Evolutionary conservation across 805 yeast genomes (phyloP).

Genomic region (Blastobotrys peoriensis): DNA sequence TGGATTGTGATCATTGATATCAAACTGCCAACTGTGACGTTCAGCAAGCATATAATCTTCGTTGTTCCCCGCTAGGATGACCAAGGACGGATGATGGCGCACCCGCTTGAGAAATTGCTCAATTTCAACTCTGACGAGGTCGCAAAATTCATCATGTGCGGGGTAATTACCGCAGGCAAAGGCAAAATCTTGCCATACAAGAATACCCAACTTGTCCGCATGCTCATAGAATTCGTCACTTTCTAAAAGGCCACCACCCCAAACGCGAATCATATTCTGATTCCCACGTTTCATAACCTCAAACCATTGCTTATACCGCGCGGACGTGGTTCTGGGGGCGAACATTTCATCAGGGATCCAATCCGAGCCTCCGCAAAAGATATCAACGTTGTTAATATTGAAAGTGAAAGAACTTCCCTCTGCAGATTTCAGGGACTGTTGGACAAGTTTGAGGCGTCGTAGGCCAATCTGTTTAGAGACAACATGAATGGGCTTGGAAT

Average conservation of each 20-base stretch:
- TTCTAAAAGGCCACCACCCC: constrained; percentile 47
- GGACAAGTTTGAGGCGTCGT: constrained; percentile 36
- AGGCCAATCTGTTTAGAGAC: constrained; percentile 30
- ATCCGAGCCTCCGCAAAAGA: constrained; percentile 36
- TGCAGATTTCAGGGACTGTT: constrained; percentile 28
- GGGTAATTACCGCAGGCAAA: constrained; percentile 52
- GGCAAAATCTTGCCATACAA: constrained; percentile 51
- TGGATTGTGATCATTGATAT: constrained; percentile 9
- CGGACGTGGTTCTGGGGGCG: constrained; percentile 27
- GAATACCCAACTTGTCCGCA: constrained; percentile 38
- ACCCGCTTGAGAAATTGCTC: constrained; percentile 36
- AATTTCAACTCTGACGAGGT: constrained; percentile 35
- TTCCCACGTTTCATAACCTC: constrained; percentile 33
- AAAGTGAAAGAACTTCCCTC: constrained; percentile 37
- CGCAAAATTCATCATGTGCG: constrained; percentile 32
- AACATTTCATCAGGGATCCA: constrained; percentile 45
- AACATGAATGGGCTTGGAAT: constrained; percentile 1
- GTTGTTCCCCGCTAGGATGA: constrained; percentile 38
- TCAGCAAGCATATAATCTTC: constrained; percentile 43
- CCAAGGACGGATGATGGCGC: constrained; percentile 29
- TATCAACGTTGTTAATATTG: constrained; percentile 34
- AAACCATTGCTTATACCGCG: constrained; percentile 34
- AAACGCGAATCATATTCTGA: constrained; percentile 39
- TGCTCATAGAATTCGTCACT: constrained; percentile 35
- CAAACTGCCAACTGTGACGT: constrained; percentile 14